Conservation (phyloP, 345 rosid species). For the Brassica nigra region DNA sequence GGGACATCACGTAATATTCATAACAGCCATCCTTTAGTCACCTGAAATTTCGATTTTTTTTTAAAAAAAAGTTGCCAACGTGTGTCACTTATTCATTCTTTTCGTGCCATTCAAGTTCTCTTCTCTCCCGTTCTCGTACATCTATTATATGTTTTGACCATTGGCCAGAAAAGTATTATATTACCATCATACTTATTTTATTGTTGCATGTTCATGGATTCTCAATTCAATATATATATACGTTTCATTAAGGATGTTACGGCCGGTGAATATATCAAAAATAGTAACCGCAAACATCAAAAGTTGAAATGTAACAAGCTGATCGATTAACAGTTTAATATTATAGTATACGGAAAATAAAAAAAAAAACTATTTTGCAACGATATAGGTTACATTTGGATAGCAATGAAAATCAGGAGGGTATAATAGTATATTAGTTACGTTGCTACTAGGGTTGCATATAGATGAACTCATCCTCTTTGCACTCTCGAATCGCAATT, state of each 20-base stretch:
- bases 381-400: not conserved
- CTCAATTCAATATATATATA: not conserved
- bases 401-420: not conserved
- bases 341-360: not conserved
- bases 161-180: not conserved
- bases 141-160: not conserved
- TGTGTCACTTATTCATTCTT: not conserved
- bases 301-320: conserved; percentile 24
- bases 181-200: not conserved
- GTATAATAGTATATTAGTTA: not conserved
- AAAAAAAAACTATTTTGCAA: not conserved
- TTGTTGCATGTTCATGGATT: not conserved
- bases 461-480: conserved; percentile 62
- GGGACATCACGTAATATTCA: too few species aligned
- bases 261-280: not conserved
- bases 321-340: not conserved
- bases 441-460: conserved; percentile 44
- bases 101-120: conserved; percentile 11
- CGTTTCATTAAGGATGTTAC: not conserved
- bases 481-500: conserved; percentile 67
- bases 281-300: not conserved
- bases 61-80: not conserved
- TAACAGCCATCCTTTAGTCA: not conserved
- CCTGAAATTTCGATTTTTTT: not conserved
- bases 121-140: not conserved